phyloP scores from a whole-genome alignment of 225 moss, liverwort and hornwort genomes.

The Antitrichia curtipendula region DNA sequence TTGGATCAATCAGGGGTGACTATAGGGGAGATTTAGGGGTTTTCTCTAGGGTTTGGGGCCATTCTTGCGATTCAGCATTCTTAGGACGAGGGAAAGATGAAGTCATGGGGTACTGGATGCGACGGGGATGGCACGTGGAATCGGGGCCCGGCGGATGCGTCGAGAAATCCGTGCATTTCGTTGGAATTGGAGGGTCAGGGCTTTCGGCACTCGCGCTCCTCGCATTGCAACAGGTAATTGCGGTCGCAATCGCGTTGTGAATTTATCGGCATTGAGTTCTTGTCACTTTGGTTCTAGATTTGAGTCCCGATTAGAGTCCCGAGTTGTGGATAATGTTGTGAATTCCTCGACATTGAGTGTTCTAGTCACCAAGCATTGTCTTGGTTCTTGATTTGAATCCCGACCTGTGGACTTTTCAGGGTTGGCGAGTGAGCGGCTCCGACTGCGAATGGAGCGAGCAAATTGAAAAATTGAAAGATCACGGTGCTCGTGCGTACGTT shows the following conservation, averaged over 20 bases:
- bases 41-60: neutral
- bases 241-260: neutral
- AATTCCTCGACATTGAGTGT: neutral
- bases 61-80: neutral
- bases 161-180: constrained; percentile 64
- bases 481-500: constrained; percentile 63
- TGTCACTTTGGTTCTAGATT: neutral
- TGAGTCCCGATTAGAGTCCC: neutral
- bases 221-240: constrained; percentile 63
- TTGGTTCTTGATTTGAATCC: neutral
- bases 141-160: neutral
- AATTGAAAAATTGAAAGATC: constrained; percentile 31
- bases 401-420: constrained; percentile 6
- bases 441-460: constrained; percentile 49
- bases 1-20: neutral
- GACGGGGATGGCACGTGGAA: neutral
- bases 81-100: neutral
- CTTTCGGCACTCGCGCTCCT: constrained; percentile 84
- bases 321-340: neutral
- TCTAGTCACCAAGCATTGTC: neutral
- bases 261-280: neutral
- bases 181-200: constrained; percentile 84
- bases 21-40: neutral
- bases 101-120: neutral
- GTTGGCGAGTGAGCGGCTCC: constrained; percentile 91